Evolutionary conservation across 2,329 filamentous ascomycete species (phyloP).

Genomic region (Hymenoscyphus linearis): DNA sequence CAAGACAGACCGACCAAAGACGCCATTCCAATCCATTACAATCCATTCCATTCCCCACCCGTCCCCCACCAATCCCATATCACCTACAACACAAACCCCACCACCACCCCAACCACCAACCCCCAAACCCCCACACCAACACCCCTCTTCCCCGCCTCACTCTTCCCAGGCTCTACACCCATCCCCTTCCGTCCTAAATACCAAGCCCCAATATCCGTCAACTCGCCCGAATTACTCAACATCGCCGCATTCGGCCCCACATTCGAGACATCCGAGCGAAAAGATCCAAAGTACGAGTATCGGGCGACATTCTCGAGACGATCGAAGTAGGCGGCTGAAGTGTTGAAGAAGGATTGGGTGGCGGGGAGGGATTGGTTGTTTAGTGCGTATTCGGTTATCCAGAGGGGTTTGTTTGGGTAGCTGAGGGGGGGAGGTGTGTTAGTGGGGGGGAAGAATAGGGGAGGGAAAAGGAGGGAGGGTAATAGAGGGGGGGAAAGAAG

Average conservation of each 20-base stretch:
- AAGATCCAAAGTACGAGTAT: conserved; percentile 74
- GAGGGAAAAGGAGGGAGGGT: too few relatives aligned
- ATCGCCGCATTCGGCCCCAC: conserved; percentile 70
- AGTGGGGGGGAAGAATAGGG: conserved; percentile 29
- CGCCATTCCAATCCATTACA: background rate
- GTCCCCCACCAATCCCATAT: background rate
- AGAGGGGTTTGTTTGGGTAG: conserved; percentile 59
- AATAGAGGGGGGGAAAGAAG: background rate
- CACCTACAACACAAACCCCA: background rate
- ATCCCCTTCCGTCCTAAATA: conserved; percentile 59
- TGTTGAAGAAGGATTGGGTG: conserved; percentile 65
- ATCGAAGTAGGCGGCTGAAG: conserved; percentile 62
- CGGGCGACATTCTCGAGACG: conserved; percentile 50
- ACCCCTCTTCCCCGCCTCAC: background rate
- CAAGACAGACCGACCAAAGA: too few relatives aligned
- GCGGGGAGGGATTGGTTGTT: conserved; percentile 47
- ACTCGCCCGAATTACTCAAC: conserved; percentile 58
- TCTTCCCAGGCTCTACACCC: conserved; percentile 4
- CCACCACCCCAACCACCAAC: background rate
- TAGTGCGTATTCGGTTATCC: conserved; percentile 74
- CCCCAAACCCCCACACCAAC: background rate
- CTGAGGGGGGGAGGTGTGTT: conserved; percentile 36
- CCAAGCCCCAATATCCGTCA: conserved; percentile 73
- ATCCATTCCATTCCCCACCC: background rate
- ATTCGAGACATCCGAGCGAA: conserved; percentile 64